Evolutionary conservation across 179 eudicot genomes (phyloP), one percentile per base, ranked within the genome.

Genomic region (Spergularia azorica): DNA sequence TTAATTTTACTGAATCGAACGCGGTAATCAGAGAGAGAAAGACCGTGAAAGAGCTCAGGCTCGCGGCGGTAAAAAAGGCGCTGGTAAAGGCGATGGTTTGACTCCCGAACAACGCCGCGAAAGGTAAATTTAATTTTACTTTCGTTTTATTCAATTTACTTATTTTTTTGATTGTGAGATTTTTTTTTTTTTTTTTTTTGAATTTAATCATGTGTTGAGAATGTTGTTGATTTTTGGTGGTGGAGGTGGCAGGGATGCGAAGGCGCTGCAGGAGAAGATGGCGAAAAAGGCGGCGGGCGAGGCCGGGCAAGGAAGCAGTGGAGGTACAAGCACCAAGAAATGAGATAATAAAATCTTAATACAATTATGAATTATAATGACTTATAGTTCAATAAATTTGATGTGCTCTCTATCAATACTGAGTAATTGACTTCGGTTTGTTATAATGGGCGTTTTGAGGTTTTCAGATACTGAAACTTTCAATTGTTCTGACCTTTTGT

Each of bases 201-300:
- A 43, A 7, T 48, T 20, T 9, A 16, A 65, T 41, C 6, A 16
- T 1, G 32, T 26, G 32, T 26, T 26, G 32, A 26, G 32, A 67
- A 59, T 20, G 55, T 54, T 51, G 48, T 10, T 21, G 7, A 9
- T 50, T 10, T 68, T 52, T 43, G 48, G 48, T 43, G 5, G 5
- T 43, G 48, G 5, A 2, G 66, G 71, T 78, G 70, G 62, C 67
- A 90, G 93, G 86, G 91, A 91, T 74, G 96, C 96, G 51, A 89
- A 83, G 59, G 91, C 96, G 46, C 88, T 91, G 75, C 90, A 91
- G 77, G 96, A 91, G 59, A 91, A 91, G 77, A 67, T 67, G 2
- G 87, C 89, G 8, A 91, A 59, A 41, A 91, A 89, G 73, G 85
- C 90, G 18, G 89, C 89, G 0, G 74, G 1, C 85, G 82, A 58